Evolutionary conservation across 2,329 filamentous ascomycete species (phyloP).

Genomic region (Microcyclospora pomicola): DNA sequence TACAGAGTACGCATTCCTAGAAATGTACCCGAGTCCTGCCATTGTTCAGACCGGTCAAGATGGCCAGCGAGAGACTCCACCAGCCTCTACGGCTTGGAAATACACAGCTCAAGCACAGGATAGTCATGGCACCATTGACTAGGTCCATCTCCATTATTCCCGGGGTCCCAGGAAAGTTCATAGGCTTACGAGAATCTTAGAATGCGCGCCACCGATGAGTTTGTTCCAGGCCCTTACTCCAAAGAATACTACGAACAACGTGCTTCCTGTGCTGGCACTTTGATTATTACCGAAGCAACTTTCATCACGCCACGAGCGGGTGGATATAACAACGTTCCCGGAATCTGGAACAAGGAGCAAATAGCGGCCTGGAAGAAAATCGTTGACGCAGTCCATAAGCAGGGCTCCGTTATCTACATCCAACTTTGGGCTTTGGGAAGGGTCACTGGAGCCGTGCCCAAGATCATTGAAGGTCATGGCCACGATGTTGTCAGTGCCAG

Average conservation of each 20-base stretch:
- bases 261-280: slow-evolving; percentile 37
- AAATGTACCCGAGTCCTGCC: no score
- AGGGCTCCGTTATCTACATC: slow-evolving; percentile 45
- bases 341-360: slow-evolving; percentile 44
- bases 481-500: slow-evolving; percentile 5
- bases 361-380: slow-evolving; percentile 47
- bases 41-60: no score
- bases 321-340: slow-evolving; percentile 40
- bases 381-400: slow-evolving; percentile 48
- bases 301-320: slow-evolving; percentile 35
- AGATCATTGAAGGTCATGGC: background rate
- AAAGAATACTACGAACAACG: slow-evolving; percentile 44
- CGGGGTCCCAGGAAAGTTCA: no score
- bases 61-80: slow-evolving; percentile 17
- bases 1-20: no score
- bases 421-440: slow-evolving; percentile 52
- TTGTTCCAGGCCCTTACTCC: slow-evolving; percentile 17
- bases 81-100: slow-evolving; percentile 30
- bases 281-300: slow-evolving; percentile 47
- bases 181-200: slow-evolving; percentile 5
- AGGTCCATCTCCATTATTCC: slow-evolving; percentile 3
- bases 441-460: slow-evolving; percentile 23
- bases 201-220: slow-evolving; percentile 31
- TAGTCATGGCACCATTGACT: slow-evolving; percentile 46
- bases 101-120: slow-evolving; percentile 30